Conservation (phyloP, 1,284 basidiomycete species). For the Quambalaria eucalypti region DNA sequence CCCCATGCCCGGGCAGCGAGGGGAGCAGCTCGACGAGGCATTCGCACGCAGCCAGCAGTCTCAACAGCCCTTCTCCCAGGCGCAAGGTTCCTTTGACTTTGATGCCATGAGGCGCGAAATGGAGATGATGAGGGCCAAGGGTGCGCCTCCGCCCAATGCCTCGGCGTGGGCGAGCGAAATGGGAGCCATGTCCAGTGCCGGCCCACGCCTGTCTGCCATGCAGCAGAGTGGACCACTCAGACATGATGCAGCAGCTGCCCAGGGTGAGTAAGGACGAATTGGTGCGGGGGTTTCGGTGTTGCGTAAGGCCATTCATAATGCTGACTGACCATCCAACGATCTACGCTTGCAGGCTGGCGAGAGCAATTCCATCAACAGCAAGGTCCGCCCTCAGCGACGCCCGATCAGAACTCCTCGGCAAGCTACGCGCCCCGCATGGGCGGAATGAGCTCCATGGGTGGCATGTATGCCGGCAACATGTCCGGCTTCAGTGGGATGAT, state of each 20-base stretch:
- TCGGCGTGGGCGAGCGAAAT: conserved; percentile 36
- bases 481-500: conserved; percentile 9
- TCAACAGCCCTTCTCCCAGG: conserved; percentile 4
- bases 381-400: background rate
- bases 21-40: conserved; percentile 27
- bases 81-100: conserved; percentile 16
- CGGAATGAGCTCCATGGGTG: conserved; percentile 2
- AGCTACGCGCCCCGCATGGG: conserved; percentile 2
- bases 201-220: conserved; percentile 10
- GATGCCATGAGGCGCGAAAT: conserved; percentile 28
- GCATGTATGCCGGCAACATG: conserved; percentile 7
- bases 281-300: conserved; percentile 4
- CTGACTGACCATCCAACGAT: conserved; percentile 11
- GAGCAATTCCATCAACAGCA: conserved; percentile 22
- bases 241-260: background rate
- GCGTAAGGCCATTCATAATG: conserved; percentile 14
- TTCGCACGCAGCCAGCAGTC: conserved; percentile 31
- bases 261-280: background rate
- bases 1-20: background rate
- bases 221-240: background rate
- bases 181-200: conserved; percentile 8
- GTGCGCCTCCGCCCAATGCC: conserved; percentile 4
- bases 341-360: conserved; percentile 15
- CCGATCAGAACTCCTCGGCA: background rate
- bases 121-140: conserved; percentile 28